Evolutionary conservation across 495 filamentous ascomycete species (phyloP), one percentile per base, ranked within the genome.

Genomic region (Tuber magnatum): DNA sequence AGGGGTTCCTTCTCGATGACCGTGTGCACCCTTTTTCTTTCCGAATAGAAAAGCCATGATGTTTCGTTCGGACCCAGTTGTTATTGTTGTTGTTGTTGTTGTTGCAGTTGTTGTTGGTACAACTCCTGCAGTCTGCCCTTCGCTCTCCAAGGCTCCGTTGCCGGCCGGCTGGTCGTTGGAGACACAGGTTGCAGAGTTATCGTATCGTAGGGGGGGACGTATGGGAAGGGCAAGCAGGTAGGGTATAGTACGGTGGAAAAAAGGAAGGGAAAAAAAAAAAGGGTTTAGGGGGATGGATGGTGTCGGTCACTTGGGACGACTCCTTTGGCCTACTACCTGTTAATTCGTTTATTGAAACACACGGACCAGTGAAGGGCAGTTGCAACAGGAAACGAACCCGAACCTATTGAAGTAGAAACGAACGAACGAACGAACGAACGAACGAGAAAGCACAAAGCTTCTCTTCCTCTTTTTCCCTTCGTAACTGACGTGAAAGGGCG

Each of bases 1-100:
- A 76, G 83, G 77, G 83, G 84, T 81, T 87, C 85, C 80, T 84
- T 85, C 81, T 75, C 81, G 78, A 41, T 81, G 73, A 79, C 77
- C 77, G 73, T 82, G 81, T 69, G 81, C 77, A 74, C 80, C 80
- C 82, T 87, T 89, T 83, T 89, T 90, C 73, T 88, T 89, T 80
- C 88, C 88, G 79, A 90, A 90, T 74, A 90, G 83, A 84, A 90
- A 90, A 69, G 88, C 87, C 88, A 90, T 89, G 82, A 84, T 35
- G 41, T 73, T 41, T 38, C 14, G 40, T 10, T 61, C 0, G 35
- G 24, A 22, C 35, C n/a, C 28, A 6, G 43, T 65, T 40, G 71
- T 9, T 72, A 46, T 35, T 28, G 71, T 43, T n/a, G 32, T 73
- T 28, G 24, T 38, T 70, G 8, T 39, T 73, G 71, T 42, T 12